Percentiles rank a stretch among this genome's conserved stretches.
phyloP scores from a whole-genome alignment of 495 filamentous ascomycete species.

The Pseudevernia furfuracea region DNA sequence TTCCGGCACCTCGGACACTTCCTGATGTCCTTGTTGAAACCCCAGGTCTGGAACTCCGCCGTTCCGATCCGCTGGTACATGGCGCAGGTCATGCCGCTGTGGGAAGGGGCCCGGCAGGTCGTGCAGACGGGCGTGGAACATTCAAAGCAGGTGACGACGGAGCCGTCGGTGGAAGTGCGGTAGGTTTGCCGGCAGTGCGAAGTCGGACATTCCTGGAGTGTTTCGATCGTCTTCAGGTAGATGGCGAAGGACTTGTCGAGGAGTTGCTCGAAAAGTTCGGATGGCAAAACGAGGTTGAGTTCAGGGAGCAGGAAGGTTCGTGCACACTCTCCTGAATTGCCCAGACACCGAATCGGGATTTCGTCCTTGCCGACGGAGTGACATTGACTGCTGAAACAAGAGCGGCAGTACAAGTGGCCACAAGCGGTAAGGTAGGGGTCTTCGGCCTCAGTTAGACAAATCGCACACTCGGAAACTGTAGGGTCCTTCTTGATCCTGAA shows the following conservation, averaged over 20 bases:
- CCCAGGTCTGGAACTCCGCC: background rate
- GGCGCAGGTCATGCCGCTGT: background rate
- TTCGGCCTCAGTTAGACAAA: background rate
- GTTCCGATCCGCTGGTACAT: background rate
- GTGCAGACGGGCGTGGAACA: background rate
- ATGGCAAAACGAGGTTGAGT: background rate
- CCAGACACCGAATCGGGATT: background rate
- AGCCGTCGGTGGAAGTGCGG: background rate
- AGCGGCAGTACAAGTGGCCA: background rate
- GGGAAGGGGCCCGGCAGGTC: background rate
- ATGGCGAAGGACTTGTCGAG: background rate
- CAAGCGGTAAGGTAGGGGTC: background rate
- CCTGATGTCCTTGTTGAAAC: background rate
- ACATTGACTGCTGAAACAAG: background rate
- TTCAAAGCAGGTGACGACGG: background rate
- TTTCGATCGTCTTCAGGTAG: background rate
- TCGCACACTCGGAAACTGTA: background rate
- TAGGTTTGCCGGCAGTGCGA: background rate
- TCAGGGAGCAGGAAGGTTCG: background rate
- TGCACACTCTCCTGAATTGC: background rate
- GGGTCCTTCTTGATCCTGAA: background rate
- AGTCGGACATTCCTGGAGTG: background rate
- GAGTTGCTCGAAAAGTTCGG: background rate
- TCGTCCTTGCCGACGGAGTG: background rate
- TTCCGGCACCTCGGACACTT: background rate